These are phyloP conservation scores for Moricandia moricandioides DNA, from an alignment of 345 rosid species.

Conservation along the genomic window DNA sequence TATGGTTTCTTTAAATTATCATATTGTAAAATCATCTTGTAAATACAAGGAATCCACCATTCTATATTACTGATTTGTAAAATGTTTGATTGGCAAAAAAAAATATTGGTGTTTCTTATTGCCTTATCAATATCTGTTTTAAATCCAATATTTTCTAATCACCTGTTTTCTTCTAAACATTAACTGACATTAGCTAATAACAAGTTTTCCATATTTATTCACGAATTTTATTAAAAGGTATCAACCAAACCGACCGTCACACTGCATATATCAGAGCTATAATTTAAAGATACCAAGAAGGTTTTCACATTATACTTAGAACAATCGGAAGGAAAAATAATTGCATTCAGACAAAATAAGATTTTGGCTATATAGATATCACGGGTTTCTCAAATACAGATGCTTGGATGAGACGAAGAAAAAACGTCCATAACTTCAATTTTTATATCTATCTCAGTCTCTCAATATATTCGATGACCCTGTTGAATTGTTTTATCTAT, in stretches of 20 bases:
- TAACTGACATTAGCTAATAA: neutral
- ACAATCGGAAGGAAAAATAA: slow-evolving; percentile 6
- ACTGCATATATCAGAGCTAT: neutral
- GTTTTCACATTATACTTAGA: neutral
- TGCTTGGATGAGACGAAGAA: neutral
- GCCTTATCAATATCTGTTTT: neutral
- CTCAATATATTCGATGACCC: neutral
- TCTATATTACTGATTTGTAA: neutral
- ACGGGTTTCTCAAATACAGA: slow-evolving; percentile 14
- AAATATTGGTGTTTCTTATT: neutral
- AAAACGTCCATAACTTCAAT: neutral
- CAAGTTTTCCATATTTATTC: neutral
- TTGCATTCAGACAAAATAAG: slow-evolving; percentile 28
- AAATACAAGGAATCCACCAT: neutral
- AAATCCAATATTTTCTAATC: neutral
- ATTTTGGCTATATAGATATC: slow-evolving; percentile 28
- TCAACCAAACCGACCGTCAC: neutral
- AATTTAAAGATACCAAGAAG: slow-evolving; percentile 13
- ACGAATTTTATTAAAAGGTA: neutral
- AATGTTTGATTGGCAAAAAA: neutral
- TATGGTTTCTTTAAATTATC: neutral
- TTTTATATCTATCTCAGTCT: neutral
- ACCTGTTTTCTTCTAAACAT: neutral
- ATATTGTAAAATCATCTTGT: neutral
- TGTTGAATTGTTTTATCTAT: neutral